Evolutionary conservation across 805 yeast species (phyloP).

Genomic region (Geotrichum ghanense): DNA sequence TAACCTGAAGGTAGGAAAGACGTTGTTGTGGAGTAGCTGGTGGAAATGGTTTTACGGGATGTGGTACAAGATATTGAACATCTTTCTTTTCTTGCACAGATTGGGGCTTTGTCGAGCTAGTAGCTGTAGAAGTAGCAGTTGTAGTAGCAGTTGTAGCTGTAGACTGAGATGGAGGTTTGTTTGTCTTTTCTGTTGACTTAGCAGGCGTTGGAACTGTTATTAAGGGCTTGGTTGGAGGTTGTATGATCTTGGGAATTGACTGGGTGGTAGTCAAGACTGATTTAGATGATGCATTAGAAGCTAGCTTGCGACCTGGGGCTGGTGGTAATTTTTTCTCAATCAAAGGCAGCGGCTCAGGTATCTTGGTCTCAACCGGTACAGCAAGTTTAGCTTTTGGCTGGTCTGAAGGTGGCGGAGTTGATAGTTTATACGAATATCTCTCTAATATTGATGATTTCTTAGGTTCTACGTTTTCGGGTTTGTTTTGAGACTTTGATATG

Average conservation of each 20-base stretch:
- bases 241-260: too few species aligned
- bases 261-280: too few species aligned
- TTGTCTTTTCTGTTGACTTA: neutral
- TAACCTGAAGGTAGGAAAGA: conserved; percentile 28
- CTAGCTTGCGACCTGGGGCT: conserved; percentile 1
- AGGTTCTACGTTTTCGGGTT: too few species aligned
- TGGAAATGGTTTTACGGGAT: conserved; percentile 29
- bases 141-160: neutral
- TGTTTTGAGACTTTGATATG: neutral
- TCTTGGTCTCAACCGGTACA: too few species aligned
- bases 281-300: too few species aligned
- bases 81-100: neutral
- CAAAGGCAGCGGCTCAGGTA: too few species aligned
- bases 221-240: too few species aligned
- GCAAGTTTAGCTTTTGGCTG: too few species aligned
- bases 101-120: neutral
- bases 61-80: conserved; percentile 17
- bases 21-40: conserved; percentile 39
- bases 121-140: neutral
- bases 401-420: too few species aligned
- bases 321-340: neutral
- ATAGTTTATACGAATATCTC: too few species aligned
- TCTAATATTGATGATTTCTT: too few species aligned
- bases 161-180: neutral
- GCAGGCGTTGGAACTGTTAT: neutral